A percentile compares a stretch with the other conserved stretches of the same genome.
Evolutionary conservation across 2,329 filamentous ascomycete genomes (phyloP).

Genomic region (Botrytis deweyae): DNA sequence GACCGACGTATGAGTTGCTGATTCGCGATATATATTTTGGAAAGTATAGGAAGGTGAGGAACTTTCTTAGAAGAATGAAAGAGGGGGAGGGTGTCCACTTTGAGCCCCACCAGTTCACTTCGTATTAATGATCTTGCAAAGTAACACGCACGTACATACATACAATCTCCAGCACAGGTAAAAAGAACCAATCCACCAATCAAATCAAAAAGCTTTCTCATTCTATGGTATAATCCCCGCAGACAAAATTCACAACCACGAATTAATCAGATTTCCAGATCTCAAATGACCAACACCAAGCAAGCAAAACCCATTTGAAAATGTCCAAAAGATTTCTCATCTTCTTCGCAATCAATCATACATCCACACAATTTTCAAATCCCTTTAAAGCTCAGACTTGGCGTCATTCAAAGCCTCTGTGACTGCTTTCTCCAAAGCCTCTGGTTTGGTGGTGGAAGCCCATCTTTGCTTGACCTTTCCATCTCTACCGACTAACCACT

Average conservation of each 20-base stretch:
- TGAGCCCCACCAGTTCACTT: no score
- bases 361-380: neutral
- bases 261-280: neutral
- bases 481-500: conserved; percentile 86
- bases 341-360: neutral
- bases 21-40: no score
- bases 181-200: neutral
- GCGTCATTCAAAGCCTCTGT: conserved; percentile 56
- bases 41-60: no score
- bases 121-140: no score
- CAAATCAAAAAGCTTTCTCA: neutral
- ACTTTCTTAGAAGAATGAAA: no score
- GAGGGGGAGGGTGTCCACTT: no score
- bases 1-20: no score
- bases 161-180: neutral
- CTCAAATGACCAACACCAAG: neutral
- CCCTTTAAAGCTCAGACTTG: conserved; percentile 24
- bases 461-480: conserved; percentile 83
- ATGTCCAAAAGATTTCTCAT: neutral
- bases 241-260: neutral
- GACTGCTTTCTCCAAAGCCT: conserved; percentile 72
- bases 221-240: neutral
- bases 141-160: no score
- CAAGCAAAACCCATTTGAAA: neutral
- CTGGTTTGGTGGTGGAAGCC: conserved; percentile 86